Evolutionary conservation across 257 asterid genomes (phyloP), one percentile per base, ranked within the genome.

Genomic region (Apocynum venetum): DNA sequence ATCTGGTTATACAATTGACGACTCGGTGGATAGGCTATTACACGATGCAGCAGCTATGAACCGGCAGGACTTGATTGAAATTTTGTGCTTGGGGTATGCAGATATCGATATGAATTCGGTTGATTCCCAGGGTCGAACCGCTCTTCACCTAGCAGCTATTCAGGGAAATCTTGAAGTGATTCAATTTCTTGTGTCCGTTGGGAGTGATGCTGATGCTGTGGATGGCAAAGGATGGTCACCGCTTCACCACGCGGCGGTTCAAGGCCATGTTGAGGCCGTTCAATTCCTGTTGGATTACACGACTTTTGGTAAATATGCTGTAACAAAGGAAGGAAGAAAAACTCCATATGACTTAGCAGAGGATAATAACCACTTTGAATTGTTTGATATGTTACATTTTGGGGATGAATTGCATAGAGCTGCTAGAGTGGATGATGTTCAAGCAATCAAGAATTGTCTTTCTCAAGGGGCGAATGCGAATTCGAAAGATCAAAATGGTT

Each of bases 401-500:
- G 84, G 87, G 0, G 95, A 93, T n/a, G 65, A 64, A 49, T 72
- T 93, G 82, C 97, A 91, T 0, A 75, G 85, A 53, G 93, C 92
- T 0, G 96, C 98, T 2, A 67, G 88, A 20, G 48, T 73, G 4
- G 87, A 83, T 19, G 96, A 89, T 47, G 84, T 83, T 47, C 85
- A 83, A 65, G 36, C 80, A 9, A 85, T 90, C 65, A 85, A 82
- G 83, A 85, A 82, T 13, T 87, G 89, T 11, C n/a, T 93, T 48
- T 87, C 83, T 1, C 85, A 84, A 43, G 96, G 97, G 49, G 92
- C 92, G 2, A 80, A 85, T 43, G 90, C 87, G 47, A 85, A 90
- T 12, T 91, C 89, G 1, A 75, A 67, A 51, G 98, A 93, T 80
- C 96, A 91, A 66, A 91, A 91, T 48, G 98, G 96, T 1, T 93